phyloP scores from a whole-genome alignment of 169 alveolate genomes.

The Babesia sp. region DNA sequence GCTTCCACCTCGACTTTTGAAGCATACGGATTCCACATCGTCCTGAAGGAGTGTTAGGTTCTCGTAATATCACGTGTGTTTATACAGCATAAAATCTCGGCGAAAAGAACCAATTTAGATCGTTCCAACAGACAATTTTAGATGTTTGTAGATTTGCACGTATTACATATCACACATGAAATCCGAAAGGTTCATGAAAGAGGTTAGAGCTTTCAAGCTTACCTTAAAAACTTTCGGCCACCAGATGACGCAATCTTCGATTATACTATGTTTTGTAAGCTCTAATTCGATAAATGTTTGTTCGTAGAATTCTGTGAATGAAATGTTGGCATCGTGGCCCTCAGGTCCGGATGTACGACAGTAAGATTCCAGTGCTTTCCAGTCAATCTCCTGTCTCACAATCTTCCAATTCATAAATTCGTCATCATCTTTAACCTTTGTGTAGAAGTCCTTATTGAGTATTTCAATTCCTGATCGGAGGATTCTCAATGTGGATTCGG shows the following conservation, averaged over 20 bases:
- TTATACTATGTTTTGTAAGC: slow-evolving; percentile 35
- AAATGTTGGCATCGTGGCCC: neutral
- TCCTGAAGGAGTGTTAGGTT: slow-evolving; percentile 14
- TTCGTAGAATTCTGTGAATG: slow-evolving; percentile 20
- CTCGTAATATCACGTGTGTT: neutral
- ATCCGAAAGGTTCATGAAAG: no score
- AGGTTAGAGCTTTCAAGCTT: no score
- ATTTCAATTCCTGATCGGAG: slow-evolving; percentile 16
- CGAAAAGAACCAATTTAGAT: neutral
- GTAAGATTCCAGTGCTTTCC: slow-evolving; percentile 44
- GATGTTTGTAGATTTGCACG: neutral
- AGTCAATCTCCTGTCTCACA: slow-evolving; percentile 44
- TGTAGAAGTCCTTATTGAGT: slow-evolving; percentile 37
- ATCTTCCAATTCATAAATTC: slow-evolving; percentile 55
- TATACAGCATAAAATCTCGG: neutral
- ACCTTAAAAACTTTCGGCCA: slow-evolving; percentile 70
- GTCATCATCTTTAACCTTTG: slow-evolving; percentile 44
- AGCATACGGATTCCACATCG: slow-evolving; percentile 26
- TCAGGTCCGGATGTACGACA: slow-evolving; percentile 2
- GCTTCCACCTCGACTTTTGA: slow-evolving; percentile 12
- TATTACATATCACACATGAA: neutral
- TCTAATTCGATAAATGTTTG: slow-evolving; percentile 42
- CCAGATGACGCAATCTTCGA: slow-evolving; percentile 58
- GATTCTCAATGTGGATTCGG: slow-evolving; percentile 6
- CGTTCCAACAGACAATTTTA: neutral